phyloP scores from a whole-genome alignment of 2,329 filamentous ascomycete genomes.

The Hymenoscyphus occultus region DNA sequence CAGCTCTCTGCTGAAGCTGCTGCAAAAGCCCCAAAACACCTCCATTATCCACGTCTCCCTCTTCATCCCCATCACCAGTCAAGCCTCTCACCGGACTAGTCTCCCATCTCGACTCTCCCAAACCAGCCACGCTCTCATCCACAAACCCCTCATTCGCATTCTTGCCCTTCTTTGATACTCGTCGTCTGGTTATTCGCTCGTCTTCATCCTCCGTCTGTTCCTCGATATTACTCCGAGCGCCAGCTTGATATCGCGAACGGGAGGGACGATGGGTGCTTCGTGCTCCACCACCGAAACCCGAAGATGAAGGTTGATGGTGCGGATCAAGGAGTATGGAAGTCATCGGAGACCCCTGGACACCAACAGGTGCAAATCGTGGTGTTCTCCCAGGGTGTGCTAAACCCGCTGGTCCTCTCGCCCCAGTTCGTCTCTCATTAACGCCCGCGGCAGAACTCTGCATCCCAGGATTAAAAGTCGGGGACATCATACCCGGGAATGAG shows the following conservation, averaged over 20 bases:
- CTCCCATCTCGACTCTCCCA: slow-evolving; percentile 46
- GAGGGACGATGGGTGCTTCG: slow-evolving; percentile 48
- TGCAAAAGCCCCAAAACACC: slow-evolving; percentile 64
- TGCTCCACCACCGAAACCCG: slow-evolving; percentile 41
- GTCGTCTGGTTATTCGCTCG: slow-evolving; percentile 30
- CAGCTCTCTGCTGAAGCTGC: slow-evolving; percentile 55
- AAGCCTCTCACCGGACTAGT: slow-evolving; percentile 37
- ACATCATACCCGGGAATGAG: slow-evolving; percentile 68
- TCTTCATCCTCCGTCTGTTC: slow-evolving; percentile 51
- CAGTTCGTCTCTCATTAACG: slow-evolving; percentile 44
- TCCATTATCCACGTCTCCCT: slow-evolving; percentile 44
- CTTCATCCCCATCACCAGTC: slow-evolving; percentile 44
- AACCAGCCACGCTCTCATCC: slow-evolving; percentile 29
- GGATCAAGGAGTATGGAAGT: slow-evolving; percentile 72
- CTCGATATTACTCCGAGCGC: slow-evolving; percentile 51
- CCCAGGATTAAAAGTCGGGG: slow-evolving; percentile 55
- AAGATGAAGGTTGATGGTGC: slow-evolving; percentile 65
- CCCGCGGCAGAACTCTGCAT: slow-evolving; percentile 51
- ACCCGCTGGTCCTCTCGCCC: slow-evolving; percentile 38
- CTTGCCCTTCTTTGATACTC: slow-evolving; percentile 10
- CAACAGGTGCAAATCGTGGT: slow-evolving; percentile 43
- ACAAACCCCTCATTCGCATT: slow-evolving; percentile 33
- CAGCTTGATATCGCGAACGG: slow-evolving; percentile 46
- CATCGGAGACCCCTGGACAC: slow-evolving; percentile 50
- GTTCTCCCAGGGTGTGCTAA: slow-evolving; percentile 39